Percentiles rank a stretch among this genome's conserved stretches.
Evolutionary conservation across 805 yeast genomes (phyloP).

Genomic region (Ogataea nonfermentans): DNA sequence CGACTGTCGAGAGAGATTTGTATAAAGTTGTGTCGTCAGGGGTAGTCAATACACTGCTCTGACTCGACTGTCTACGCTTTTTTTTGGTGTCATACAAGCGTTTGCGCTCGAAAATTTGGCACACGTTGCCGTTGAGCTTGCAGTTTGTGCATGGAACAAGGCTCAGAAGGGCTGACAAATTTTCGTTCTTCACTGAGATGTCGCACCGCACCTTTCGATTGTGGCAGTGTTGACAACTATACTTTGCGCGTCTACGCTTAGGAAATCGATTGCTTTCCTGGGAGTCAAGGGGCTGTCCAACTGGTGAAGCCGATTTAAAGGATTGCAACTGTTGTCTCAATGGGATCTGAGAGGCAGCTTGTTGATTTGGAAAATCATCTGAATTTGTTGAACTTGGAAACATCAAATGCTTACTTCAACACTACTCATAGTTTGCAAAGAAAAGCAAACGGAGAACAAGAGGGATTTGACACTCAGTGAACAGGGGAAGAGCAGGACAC

Average conservation of each 20-base stretch:
- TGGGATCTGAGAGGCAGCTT: background rate
- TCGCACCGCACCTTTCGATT: conserved; percentile 72
- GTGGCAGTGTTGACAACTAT: conserved; percentile 71
- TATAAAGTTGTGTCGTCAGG: background rate
- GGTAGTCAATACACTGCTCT: conserved; percentile 1
- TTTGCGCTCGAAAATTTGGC: conserved; percentile 16
- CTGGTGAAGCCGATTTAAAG: background rate
- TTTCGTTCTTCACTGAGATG: conserved; percentile 45
- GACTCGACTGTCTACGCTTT: conserved; percentile 4
- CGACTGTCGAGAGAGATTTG: no score
- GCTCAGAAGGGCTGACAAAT: conserved; percentile 66
- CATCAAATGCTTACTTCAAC: background rate
- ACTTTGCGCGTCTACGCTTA: conserved; percentile 56
- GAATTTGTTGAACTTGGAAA: background rate
- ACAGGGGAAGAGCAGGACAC: no score
- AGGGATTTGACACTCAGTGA: no score
- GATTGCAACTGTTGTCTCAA: no score
- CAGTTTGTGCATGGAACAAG: conserved; percentile 17
- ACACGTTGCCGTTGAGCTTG: conserved; percentile 10
- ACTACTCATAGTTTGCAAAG: no score
- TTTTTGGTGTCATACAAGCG: conserved; percentile 17
- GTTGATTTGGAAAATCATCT: conserved; percentile 2
- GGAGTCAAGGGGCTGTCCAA: background rate
- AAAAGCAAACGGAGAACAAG: no score
- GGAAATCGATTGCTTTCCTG: background rate